Evolutionary conservation across 352 stramenopile genomes (phyloP), one percentile per base, ranked within the genome.

Genomic region (Globisporangium nunn): DNA sequence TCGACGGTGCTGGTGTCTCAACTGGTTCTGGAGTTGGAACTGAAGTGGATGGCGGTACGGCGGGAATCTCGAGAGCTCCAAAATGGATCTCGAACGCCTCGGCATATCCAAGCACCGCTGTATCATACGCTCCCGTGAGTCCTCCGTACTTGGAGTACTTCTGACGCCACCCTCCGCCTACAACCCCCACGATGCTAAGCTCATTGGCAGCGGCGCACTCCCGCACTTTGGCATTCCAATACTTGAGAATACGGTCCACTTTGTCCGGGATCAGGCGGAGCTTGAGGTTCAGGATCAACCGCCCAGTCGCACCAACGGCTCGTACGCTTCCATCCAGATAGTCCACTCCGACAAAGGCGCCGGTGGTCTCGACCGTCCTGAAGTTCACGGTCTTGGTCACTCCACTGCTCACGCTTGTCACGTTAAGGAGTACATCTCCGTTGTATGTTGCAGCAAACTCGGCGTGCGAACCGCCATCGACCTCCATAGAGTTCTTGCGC

Each of bases 381-480:
- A 54, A 61, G n/a, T 65, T 68, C 23, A 70, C 41, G 12, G 62
- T 67, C 23, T 62, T 67, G 12, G 66, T 62, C 11, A 73, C 41
- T 12, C 66, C 59, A 18, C 66, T 58, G 6, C 49, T 58, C 6
- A 49, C 66, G 33, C 49, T 57, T 0, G 58, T 53, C 2, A 58
- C 58, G 33, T 63, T 70, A 6, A 73, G 51, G 15, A 73, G 48
- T 28, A 57, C 29, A 3, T 51, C 15, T 0, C 66, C 47, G 45
- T 49, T 54, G 45, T 62, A 73, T 5, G 51, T 56, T 7, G 61
- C 59, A 15, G 56, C 58, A 30, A 73, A 70, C 52, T 70, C 63
- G 15, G 54, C 66, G 30, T 73, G 62, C 14, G 62, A 58, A n/a
- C 62, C 63, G 18, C 66, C 66, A 15, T 73, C 63, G 41, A 73